Evolutionary conservation across 441 rosid species (phyloP).

Genomic region (Gossypium schwendimanii): DNA sequence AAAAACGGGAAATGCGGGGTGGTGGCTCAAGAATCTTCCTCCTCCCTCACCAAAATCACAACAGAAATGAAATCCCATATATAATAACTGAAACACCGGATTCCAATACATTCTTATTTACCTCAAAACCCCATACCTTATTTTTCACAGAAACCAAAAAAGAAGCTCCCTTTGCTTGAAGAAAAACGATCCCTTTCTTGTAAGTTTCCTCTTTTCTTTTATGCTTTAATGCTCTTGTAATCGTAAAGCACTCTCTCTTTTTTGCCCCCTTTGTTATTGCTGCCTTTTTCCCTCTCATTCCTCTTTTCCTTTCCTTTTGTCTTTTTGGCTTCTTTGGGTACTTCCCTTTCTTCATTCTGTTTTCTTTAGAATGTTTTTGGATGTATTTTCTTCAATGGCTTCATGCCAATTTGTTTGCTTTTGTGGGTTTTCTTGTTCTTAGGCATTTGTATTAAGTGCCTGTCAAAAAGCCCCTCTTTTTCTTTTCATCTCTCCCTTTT

Average conservation of each 20-base stretch:
- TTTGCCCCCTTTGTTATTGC: constrained; percentile 6
- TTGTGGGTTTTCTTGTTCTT: constrained; percentile 12
- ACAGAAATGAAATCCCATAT: neutral
- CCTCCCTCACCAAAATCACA: neutral
- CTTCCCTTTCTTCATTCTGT: constrained; percentile 5
- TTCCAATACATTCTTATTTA: constrained; percentile 4
- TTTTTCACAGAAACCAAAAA: neutral
- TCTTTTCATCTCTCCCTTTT: neutral
- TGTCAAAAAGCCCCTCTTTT: constrained; percentile 7
- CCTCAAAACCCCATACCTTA: constrained; percentile 19
- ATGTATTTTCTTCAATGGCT: constrained; percentile 23
- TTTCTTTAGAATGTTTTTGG: constrained; percentile 13
- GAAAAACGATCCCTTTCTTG: constrained; percentile 52
- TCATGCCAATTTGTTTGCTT: constrained; percentile 21
- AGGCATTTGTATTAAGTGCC: constrained; percentile 8
- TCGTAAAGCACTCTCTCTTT: constrained; percentile 29
- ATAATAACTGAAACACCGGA: neutral
- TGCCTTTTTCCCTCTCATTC: neutral
- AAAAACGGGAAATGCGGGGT: neutral
- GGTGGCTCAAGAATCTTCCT: neutral
- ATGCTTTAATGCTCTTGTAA: neutral
- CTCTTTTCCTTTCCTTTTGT: neutral
- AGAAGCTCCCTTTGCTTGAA: constrained; percentile 48
- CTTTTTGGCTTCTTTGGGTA: constrained; percentile 23
- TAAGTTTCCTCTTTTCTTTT: constrained; percentile 39